phyloP scores from a whole-genome alignment of 192 early-diverging fungal genomes.

The Globomyces pollinis-pini region DNA sequence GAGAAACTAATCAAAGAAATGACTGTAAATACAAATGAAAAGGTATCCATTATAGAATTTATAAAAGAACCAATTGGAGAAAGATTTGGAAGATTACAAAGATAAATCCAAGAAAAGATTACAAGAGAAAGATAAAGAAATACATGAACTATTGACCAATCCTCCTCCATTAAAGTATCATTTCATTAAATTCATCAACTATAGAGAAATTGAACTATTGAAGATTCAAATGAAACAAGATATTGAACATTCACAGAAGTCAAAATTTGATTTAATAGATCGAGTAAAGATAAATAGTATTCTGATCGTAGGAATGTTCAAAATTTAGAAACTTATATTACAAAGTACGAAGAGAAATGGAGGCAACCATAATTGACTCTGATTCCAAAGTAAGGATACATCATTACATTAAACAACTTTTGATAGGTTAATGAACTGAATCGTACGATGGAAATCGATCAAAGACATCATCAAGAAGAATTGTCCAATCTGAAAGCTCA shows the following conservation, averaged over 20 bases:
- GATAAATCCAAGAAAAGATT: constrained; percentile 21
- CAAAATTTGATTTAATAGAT: constrained; percentile 14
- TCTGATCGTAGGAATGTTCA: constrained; percentile 12
- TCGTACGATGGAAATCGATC: background rate
- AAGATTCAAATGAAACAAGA: constrained; percentile 20
- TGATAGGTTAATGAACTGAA: too few relatives aligned
- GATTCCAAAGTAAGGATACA: constrained; percentile 22
- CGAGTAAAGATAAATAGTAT: constrained; percentile 8
- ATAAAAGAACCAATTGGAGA: constrained; percentile 16
- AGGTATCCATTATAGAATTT: constrained; percentile 11
- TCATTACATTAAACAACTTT: too few relatives aligned
- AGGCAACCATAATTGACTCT: constrained; percentile 21
- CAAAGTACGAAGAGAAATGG: constrained; percentile 19
- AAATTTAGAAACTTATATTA: constrained; percentile 31
- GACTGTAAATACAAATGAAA: constrained; percentile 22
- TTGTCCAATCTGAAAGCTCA: constrained; percentile 1
- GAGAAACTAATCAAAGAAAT: constrained; percentile 18
- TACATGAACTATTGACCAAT: constrained; percentile 12
- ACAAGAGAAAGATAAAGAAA: constrained; percentile 20
- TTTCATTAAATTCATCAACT: background rate
- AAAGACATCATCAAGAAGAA: background rate
- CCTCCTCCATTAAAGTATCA: constrained; percentile 21
- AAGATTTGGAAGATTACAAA: constrained; percentile 10
- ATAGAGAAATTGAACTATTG: constrained; percentile 27
- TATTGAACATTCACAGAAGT: constrained; percentile 17